Evolutionary conservation across 1,284 basidiomycete species (phyloP).

Genomic region (Malassezia globosa): DNA sequence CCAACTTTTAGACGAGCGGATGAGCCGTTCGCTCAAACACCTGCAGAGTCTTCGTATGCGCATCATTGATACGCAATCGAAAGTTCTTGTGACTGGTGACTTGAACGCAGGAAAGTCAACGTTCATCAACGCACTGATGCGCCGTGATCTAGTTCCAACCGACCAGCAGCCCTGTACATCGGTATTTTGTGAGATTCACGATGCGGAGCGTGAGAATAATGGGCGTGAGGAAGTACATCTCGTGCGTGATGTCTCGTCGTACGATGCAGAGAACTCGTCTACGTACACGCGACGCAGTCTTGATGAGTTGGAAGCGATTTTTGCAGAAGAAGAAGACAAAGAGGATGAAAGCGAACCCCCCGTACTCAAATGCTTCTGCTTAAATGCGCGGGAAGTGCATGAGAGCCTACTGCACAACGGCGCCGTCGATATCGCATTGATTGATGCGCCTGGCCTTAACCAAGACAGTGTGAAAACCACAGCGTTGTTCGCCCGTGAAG

Average conservation of each 20-base stretch:
- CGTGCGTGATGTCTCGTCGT: conserved; percentile 54
- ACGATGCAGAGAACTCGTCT: conserved; percentile 60
- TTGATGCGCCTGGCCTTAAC: conserved; percentile 95
- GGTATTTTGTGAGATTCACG: conserved; percentile 92
- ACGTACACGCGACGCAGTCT: conserved; percentile 66
- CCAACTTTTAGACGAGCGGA: conserved; percentile 75
- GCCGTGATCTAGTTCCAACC: conserved; percentile 72
- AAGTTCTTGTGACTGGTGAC: conserved; percentile 97
- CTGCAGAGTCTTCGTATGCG: conserved; percentile 74
- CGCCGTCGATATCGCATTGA: conserved; percentile 91
- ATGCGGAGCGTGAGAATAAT: conserved; percentile 66
- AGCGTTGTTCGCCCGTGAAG: conserved; percentile 85
- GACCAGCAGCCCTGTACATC: conserved; percentile 98
- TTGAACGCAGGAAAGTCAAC: conserved; percentile 98
- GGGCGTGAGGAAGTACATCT: conserved; percentile 70
- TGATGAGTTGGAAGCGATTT: conserved; percentile 65
- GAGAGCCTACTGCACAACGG: conserved; percentile 61
- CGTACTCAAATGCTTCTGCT: conserved; percentile 49
- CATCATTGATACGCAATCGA: conserved; percentile 81
- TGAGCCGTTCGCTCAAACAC: conserved; percentile 66
- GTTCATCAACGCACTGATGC: conserved; percentile 80
- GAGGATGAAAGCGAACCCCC: conserved; percentile 26
- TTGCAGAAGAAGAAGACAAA: conserved; percentile 62
- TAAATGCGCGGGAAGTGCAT: conserved; percentile 28
- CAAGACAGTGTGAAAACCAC: conserved; percentile 92